Evolutionary conservation across 2,329 filamentous ascomycete species (phyloP).

Genomic region (Penicillium sp.): DNA sequence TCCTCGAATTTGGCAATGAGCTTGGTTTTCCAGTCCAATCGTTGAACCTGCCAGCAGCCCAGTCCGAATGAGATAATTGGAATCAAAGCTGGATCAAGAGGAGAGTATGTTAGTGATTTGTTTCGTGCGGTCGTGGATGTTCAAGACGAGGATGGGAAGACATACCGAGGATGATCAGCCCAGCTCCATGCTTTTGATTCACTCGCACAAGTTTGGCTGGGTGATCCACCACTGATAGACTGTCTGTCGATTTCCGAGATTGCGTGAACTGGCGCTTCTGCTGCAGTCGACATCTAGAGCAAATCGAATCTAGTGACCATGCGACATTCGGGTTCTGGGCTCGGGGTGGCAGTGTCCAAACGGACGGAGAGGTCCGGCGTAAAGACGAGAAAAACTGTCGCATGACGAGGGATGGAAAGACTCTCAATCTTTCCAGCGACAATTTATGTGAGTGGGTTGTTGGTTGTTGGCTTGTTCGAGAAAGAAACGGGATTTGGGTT

Average conservation of each 20-base stretch:
- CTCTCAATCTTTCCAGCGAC: no score
- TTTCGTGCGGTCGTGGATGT: not conserved
- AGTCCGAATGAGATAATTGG: slow-evolving; percentile 88
- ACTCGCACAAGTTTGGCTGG: slow-evolving; percentile 79
- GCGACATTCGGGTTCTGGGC: slow-evolving; percentile 20
- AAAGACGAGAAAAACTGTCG: slow-evolving; percentile 35
- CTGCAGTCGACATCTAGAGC: slow-evolving; percentile 40
- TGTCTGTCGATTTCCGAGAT: slow-evolving; percentile 64
- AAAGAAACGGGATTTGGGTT: slow-evolving; percentile 8
- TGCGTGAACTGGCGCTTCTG: slow-evolving; percentile 45
- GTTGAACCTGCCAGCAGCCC: slow-evolving; percentile 93
- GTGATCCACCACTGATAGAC: slow-evolving; percentile 84
- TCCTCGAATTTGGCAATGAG: slow-evolving; percentile 91
- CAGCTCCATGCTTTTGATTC: slow-evolving; percentile 75
- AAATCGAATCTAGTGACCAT: slow-evolving; percentile 37
- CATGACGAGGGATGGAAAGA: no score
- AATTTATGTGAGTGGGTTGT: no score
- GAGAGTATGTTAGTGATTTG: slow-evolving; percentile 10
- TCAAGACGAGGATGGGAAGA: not conserved
- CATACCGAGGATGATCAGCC: slow-evolving; percentile 75
- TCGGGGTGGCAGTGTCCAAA: slow-evolving; percentile 29
- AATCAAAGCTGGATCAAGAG: slow-evolving; percentile 68
- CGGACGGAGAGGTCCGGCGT: slow-evolving; percentile 25
- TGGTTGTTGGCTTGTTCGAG: not conserved
- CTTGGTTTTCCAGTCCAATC: slow-evolving; percentile 91